These are phyloP conservation scores for Kodamaea nitidulidarum DNA, from an alignment of 805 yeast genomes.

Conservation along the genomic window DNA sequence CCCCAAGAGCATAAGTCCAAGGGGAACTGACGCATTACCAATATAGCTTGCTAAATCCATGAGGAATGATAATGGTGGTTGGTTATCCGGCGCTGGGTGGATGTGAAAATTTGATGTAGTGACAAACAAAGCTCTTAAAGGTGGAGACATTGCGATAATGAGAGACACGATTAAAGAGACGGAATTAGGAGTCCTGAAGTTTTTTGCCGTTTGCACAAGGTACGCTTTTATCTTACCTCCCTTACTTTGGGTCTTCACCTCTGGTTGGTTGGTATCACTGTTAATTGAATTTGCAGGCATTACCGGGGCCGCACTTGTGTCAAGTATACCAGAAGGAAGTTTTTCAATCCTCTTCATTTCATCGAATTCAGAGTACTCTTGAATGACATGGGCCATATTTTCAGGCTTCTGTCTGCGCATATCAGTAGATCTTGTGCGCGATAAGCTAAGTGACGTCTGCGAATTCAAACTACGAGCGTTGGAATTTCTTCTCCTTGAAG, in stretches of 20 bases:
- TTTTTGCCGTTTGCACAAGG: constrained; percentile 26
- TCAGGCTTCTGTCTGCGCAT: constrained; percentile 26
- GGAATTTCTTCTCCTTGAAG: constrained; percentile 3
- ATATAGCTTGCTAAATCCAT: constrained; percentile 79
- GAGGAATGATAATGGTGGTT: constrained; percentile 78
- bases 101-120: constrained; percentile 45
- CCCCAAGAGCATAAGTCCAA: constrained; percentile 78
- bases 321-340: constrained; percentile 16
- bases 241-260: not conserved
- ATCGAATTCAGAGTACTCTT: constrained; percentile 46
- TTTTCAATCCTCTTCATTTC: constrained; percentile 20
- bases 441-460: constrained; percentile 3
- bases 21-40: constrained; percentile 85
- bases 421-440: constrained; percentile 21
- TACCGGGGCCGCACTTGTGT: constrained; percentile 11
- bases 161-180: constrained; percentile 63
- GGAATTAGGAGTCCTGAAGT: constrained; percentile 69
- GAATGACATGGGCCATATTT: constrained; percentile 37
- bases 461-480: constrained; percentile 1
- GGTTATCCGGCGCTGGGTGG: constrained; percentile 76
- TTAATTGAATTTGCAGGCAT: constrained; percentile 5
- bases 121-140: constrained; percentile 55
- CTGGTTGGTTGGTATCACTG: not conserved
- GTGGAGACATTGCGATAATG: constrained; percentile 78
- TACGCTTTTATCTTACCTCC: constrained; percentile 1